Evolutionary conservation across 345 rosid genomes (phyloP).

Genomic region (Linum lewisii): DNA sequence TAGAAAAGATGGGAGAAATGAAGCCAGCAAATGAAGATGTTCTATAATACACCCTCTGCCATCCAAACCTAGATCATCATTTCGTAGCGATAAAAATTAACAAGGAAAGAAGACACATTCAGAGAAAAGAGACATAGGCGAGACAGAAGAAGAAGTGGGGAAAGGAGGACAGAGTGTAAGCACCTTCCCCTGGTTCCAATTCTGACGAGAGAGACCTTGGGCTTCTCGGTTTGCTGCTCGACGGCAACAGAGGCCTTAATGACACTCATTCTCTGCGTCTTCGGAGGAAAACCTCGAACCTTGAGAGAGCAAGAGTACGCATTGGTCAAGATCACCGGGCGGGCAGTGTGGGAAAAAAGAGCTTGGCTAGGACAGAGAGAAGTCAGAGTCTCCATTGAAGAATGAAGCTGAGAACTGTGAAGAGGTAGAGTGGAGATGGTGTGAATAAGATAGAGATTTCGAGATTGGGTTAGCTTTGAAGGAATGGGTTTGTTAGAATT

Average conservation of each 20-base stretch:
- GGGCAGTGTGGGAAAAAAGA: conserved; percentile 14
- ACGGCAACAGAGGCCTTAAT: conserved; percentile 59
- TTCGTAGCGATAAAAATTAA: not conserved
- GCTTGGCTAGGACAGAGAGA: conserved; percentile 23
- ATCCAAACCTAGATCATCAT: no score
- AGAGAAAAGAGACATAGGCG: not conserved
- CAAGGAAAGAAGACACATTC: not conserved
- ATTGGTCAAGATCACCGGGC: conserved; percentile 25
- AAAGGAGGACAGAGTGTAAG: not conserved
- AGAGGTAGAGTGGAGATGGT: not conserved
- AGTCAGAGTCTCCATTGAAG: conserved; percentile 29
- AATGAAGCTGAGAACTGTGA: not conserved
- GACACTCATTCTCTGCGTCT: conserved; percentile 21
- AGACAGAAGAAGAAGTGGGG: not conserved
- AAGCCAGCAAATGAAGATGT: no score
- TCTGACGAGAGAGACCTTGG: conserved; percentile 58
- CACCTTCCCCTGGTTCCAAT: conserved; percentile 98
- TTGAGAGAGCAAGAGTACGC: conserved; percentile 15
- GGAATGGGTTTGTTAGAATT: conserved; percentile 3
- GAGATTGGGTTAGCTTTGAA: conserved; percentile 19
- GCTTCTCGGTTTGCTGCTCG: conserved; percentile 45
- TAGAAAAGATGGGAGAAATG: no score
- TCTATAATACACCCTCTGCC: no score
- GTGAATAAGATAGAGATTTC: not conserved
- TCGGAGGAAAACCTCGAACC: conserved; percentile 25